These are phyloP conservation scores for Cantharellus anzutake DNA, from an alignment of 768 basidiomycete genomes.

Conservation along the genomic window DNA sequence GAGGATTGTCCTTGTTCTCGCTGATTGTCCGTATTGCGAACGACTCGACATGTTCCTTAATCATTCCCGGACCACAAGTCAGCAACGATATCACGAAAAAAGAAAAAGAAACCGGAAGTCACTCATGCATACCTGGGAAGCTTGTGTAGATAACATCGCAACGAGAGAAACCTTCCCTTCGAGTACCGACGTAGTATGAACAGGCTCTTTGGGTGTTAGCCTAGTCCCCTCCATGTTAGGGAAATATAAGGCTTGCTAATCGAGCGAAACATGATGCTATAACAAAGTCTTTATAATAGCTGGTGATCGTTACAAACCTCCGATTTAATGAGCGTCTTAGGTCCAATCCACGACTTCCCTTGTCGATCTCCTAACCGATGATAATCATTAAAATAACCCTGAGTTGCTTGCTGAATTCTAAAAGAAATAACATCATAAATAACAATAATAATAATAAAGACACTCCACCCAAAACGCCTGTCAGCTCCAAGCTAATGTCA, in stretches of 20 bases:
- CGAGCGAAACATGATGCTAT: neutral
- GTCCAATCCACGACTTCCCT: constrained; percentile 91
- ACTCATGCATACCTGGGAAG: constrained; percentile 43
- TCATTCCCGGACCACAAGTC: neutral
- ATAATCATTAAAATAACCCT: constrained; percentile 78
- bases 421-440: neutral
- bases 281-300: neutral
- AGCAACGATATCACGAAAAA: neutral
- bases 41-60: constrained; percentile 57
- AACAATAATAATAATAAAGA: neutral
- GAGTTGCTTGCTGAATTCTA: constrained; percentile 44
- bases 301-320: constrained; percentile 37
- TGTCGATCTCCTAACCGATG: constrained; percentile 65
- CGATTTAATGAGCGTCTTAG: constrained; percentile 70
- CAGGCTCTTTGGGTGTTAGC: constrained; percentile 32
- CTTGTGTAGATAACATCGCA: constrained; percentile 63
- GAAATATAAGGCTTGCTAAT: constrained; percentile 77
- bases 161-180: constrained; percentile 61
- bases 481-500: neutral
- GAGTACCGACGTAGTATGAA: constrained; percentile 63
- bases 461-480: neutral
- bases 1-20: constrained; percentile 32
- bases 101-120: neutral
- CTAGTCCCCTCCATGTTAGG: constrained; percentile 67
- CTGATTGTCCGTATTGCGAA: constrained; percentile 41